Conservation (phyloP, 306 rosid species). For the Castanospermum australe region DNA sequence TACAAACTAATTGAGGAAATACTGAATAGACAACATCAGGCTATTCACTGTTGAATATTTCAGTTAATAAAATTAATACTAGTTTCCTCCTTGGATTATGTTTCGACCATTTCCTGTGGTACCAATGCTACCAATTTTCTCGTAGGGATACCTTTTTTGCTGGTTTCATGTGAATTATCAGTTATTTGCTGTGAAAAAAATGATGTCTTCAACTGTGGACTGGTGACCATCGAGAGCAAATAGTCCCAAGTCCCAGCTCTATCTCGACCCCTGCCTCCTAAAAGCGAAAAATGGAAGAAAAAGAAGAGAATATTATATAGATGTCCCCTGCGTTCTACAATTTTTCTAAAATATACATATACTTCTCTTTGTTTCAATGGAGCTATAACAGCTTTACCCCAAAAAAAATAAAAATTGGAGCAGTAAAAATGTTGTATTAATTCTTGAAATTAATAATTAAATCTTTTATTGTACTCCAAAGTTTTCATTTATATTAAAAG, state of each 20-base stretch:
- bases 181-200: background rate
- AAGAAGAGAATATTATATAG: background rate
- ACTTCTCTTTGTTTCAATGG: background rate
- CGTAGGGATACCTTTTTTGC: background rate
- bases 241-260: background rate
- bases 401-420: no score
- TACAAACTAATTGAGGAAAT: slow-evolving; percentile 29
- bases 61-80: background rate
- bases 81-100: slow-evolving; percentile 1
- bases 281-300: background rate
- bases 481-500: background rate
- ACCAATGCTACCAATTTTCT: background rate
- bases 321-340: background rate
- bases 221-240: slow-evolving; percentile 3
- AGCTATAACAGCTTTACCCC: no score
- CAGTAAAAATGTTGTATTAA: background rate
- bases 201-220: background rate
- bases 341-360: no score
- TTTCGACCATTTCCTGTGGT: background rate
- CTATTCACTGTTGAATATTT: slow-evolving; percentile 18
- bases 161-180: slow-evolving; percentile 5
- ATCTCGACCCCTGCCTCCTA: background rate
- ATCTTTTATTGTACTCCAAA: background rate
- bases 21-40: slow-evolving; percentile 16
- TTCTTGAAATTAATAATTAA: background rate